Percentiles rank a stretch among this genome's conserved stretches.
Conservation (phyloP, 176 grass and related monocot genomes). For the Lolium multiflorum region DNA sequence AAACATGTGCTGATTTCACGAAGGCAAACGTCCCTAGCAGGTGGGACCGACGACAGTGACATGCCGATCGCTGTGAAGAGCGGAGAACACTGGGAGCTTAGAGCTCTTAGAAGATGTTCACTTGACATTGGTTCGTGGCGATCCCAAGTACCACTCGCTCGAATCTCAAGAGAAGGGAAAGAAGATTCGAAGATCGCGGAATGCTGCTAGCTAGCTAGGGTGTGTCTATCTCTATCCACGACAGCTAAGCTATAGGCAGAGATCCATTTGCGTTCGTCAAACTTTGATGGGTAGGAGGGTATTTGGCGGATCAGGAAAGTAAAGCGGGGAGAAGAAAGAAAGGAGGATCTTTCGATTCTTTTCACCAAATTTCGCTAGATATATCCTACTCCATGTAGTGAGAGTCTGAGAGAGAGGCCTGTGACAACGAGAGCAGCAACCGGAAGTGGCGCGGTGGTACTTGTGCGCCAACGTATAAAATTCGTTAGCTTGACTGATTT, state of each 20-base stretch:
- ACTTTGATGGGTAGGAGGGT: not conserved
- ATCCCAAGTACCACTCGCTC: not conserved
- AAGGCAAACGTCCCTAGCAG: too few relatives aligned
- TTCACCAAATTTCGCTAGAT: not conserved
- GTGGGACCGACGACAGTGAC: too few relatives aligned
- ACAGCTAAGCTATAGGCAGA: not conserved
- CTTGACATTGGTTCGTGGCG: too few relatives aligned
- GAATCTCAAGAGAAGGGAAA: slow-evolving; percentile 38
- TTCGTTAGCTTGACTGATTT: not conserved
- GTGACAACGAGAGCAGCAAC: slow-evolving; percentile 36
- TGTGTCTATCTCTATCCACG: not conserved
- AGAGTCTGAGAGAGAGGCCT: not conserved
- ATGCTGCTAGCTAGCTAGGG: not conserved
- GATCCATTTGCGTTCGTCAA: slow-evolving; percentile 8
- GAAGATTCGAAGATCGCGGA: not conserved
- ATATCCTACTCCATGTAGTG: not conserved
- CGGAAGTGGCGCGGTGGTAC: slow-evolving; percentile 35
- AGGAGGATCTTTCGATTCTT: slow-evolving; percentile 44
- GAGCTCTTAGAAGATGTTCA: too few relatives aligned
- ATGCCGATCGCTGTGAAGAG: too few relatives aligned
- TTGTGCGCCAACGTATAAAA: slow-evolving; percentile 37
- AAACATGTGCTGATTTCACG: too few relatives aligned
- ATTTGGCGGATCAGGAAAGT: slow-evolving; percentile 19
- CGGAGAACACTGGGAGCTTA: too few relatives aligned
- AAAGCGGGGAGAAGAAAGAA: slow-evolving; percentile 9